Conservation (phyloP, 2,329 filamentous ascomycete genomes). For the Metarhizium rileyi region DNA sequence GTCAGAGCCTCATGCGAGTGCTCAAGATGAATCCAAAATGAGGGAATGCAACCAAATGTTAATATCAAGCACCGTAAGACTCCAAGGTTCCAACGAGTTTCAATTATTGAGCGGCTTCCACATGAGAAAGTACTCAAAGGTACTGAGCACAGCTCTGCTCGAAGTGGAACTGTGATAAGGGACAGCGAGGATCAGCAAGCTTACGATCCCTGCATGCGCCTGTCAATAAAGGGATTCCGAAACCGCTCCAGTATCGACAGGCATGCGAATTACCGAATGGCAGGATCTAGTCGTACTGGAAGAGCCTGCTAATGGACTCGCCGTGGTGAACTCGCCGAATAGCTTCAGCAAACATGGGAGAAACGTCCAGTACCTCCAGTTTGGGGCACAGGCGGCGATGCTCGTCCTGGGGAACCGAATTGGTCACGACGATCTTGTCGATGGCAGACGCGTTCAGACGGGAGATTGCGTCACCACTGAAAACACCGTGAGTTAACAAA, state of each 20-base stretch:
- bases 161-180: neutral
- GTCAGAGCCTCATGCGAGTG: neutral
- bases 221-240: neutral
- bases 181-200: neutral
- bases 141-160: neutral
- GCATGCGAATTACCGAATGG: neutral
- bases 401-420: constrained; percentile 83
- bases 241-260: neutral
- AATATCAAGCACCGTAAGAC: neutral
- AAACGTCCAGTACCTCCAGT: constrained; percentile 82
- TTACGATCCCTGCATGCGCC: neutral
- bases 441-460: constrained; percentile 88
- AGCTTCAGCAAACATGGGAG: constrained; percentile 86
- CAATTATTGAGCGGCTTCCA: neutral
- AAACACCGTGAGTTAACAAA: constrained; percentile 85
- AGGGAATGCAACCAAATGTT: neutral
- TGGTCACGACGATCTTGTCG: constrained; percentile 91
- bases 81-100: neutral
- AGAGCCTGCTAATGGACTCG: constrained; percentile 93
- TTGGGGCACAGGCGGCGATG: constrained; percentile 73
- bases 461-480: constrained; percentile 90
- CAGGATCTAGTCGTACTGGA: constrained; percentile 32
- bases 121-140: neutral
- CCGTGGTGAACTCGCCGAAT: constrained; percentile 95
- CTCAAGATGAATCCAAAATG: neutral